phyloP scores from a whole-genome alignment of 306 rosid species.

The Betula pendula region DNA sequence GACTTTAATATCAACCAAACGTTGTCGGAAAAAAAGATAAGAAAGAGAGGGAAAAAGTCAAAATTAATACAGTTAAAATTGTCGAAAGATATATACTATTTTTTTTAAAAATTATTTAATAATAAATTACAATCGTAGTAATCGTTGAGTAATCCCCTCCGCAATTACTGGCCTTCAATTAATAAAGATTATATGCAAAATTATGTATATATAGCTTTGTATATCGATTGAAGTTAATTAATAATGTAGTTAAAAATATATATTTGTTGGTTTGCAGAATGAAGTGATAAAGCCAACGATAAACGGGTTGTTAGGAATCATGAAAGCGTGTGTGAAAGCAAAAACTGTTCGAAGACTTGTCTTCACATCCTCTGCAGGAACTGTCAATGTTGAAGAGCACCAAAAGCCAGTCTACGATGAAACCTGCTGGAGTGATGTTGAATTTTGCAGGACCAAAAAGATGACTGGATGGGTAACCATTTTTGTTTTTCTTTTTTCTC shows the following conservation, averaged over 20 bases:
- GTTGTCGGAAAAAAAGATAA: no score
- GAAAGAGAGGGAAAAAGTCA: no score
- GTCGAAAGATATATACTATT: no score
- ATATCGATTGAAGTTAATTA: no score
- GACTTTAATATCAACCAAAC: no score
- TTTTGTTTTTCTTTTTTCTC: neutral
- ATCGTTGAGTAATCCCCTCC: no score
- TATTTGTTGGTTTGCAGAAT: conserved; percentile 38
- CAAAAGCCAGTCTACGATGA: conserved; percentile 42
- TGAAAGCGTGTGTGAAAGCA: conserved; percentile 59
- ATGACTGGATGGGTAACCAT: conserved; percentile 92
- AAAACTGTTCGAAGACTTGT: conserved; percentile 60
- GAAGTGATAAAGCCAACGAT: conserved; percentile 79
- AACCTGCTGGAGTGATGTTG: conserved; percentile 65
- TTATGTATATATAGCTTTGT: no score
- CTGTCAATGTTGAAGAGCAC: conserved; percentile 48
- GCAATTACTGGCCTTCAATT: no score
- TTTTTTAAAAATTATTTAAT: no score
- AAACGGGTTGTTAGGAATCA: conserved; percentile 56
- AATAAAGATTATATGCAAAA: no score
- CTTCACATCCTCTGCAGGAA: conserved; percentile 77
- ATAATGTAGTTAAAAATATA: neutral
- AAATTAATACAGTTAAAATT: no score
- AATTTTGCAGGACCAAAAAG: conserved; percentile 49
- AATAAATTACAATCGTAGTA: no score